A percentile compares a stretch with the other conserved stretches of the same genome.
These are phyloP conservation scores for Dipsacomyces acuminosporus DNA, from an alignment of 371 early-diverging fungal genomes.

Conservation along the genomic window DNA sequence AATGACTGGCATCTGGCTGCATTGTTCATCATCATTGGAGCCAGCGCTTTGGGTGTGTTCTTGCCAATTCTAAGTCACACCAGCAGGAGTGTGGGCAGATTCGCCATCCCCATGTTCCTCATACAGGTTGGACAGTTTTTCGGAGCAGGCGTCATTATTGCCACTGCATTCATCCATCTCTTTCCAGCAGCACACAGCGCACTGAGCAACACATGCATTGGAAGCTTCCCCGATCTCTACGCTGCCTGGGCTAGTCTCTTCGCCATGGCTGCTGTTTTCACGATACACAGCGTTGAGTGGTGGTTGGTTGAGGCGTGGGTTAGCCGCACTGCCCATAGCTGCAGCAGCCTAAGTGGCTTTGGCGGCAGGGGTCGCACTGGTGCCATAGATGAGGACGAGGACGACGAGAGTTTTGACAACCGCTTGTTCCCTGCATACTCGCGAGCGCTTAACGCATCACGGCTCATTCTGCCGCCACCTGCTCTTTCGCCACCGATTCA, in stretches of 20 bases:
- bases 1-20: slow-evolving; percentile 51
- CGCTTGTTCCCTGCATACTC: slow-evolving; percentile 18
- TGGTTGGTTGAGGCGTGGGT: slow-evolving; percentile 45
- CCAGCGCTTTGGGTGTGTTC: slow-evolving; percentile 49
- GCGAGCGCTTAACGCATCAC: slow-evolving; percentile 12
- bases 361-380: slow-evolving; percentile 8
- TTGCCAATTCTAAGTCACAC: slow-evolving; percentile 43
- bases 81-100: slow-evolving; percentile 11
- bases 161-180: slow-evolving; percentile 71
- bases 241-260: slow-evolving; percentile 52
- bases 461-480: slow-evolving; percentile 14
- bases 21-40: slow-evolving; percentile 52
- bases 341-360: too few relatives aligned
- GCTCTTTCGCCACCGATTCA: slow-evolving; percentile 23
- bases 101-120: slow-evolving; percentile 18
- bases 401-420: slow-evolving; percentile 3
- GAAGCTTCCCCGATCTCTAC: slow-evolving; percentile 44
- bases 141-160: slow-evolving; percentile 71
- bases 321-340: slow-evolving; percentile 4
- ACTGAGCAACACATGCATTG: slow-evolving; percentile 49
- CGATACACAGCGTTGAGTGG: slow-evolving; percentile 53
- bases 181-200: slow-evolving; percentile 49
- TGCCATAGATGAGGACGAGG: too few relatives aligned
- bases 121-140: slow-evolving; percentile 52
- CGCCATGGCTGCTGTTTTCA: slow-evolving; percentile 50